Percentiles rank a stretch among this genome's conserved stretches.
Conservation (phyloP, 1,139 yeast genomes). For the Candida sp. region DNA sequence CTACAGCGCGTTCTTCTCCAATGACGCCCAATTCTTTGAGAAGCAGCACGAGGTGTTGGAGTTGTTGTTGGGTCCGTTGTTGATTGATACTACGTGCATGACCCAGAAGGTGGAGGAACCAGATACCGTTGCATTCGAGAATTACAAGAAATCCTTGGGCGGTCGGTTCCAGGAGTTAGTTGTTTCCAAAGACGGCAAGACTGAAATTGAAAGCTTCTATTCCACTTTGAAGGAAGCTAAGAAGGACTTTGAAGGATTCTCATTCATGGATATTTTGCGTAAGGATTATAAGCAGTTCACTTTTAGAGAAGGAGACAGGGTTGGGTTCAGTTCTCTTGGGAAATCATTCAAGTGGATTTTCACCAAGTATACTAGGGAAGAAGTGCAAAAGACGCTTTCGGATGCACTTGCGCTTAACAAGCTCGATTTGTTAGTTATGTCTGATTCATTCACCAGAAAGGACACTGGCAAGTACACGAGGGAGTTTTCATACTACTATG, state of each 20-base stretch:
- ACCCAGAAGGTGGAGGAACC: constrained; percentile 57
- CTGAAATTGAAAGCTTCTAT: constrained; percentile 25
- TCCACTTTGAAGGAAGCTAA: constrained; percentile 56
- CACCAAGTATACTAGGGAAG: constrained; percentile 29
- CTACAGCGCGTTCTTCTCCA: constrained; percentile 28
- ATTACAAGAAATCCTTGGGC: constrained; percentile 28
- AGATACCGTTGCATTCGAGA: constrained; percentile 51
- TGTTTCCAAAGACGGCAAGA: not conserved
- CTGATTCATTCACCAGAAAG: constrained; percentile 61
- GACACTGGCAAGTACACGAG: constrained; percentile 52
- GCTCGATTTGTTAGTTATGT: constrained; percentile 60
- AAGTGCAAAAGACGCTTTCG: constrained; percentile 42
- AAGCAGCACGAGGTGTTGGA: constrained; percentile 40
- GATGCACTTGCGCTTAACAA: constrained; percentile 37
- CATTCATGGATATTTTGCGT: constrained; percentile 62
- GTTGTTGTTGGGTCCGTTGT: constrained; percentile 67
- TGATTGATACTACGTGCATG: constrained; percentile 75
- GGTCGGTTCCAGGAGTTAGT: constrained; percentile 4
- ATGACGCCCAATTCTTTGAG: constrained; percentile 18
- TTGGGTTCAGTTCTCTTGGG: constrained; percentile 83
- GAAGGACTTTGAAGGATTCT: constrained; percentile 63
- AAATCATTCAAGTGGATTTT: constrained; percentile 65
- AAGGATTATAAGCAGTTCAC: constrained; percentile 86
- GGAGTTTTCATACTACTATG: constrained; percentile 53
- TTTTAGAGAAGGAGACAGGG: constrained; percentile 37